Evolutionary conservation across 495 filamentous ascomycete genomes (phyloP), one percentile per base, ranked within the genome.

Genomic region (Penicillium steckii): DNA sequence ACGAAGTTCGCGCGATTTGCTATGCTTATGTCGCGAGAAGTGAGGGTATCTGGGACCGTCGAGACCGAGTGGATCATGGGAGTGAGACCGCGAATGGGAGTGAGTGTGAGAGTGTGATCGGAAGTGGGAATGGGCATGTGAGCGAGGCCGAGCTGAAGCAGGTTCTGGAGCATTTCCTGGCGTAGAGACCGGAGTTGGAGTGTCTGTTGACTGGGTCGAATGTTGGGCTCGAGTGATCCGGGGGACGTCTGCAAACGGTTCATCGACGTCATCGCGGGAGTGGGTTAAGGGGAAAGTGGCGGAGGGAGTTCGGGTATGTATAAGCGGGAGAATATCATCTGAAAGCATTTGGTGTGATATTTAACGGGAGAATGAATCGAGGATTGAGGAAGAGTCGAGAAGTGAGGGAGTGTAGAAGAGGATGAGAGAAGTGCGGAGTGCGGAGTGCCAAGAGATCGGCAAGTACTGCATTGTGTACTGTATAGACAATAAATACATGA

Each of bases 1-100:
- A 23, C 66, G 65, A 10, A 57, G 26, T 35, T 77, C 71, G 19
- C 68, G 67, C 23, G 71, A 71, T 56, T 72, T 74, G 61, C 55
- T 65, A 38, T 67, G 62, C 44, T 65, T 68, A 27, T 70, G 61
- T 17, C 64, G n/a, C n/a, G n/a, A n/a, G n/a, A n/a, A n/a, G n/a
- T n/a, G n/a, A n/a, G n/a, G 67, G 19, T 52, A 46, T 25, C 55
- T 62, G 7, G 55, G n/a, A 17, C 48, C 61, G 22, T 62, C 64
- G 9, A 55, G 59, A 21, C 66, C 59, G 52, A 58, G 29, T 21
- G 43, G 52, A 27, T 62, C 61, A 13, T 48, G 3, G 1, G n/a
- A n/a, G n/a, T n/a, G n/a, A n/a, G n/a, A n/a, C n/a, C n/a, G n/a
- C n/a, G n/a, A n/a, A n/a, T n/a, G n/a, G n/a, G n/a, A 27, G 26